Evolutionary conservation across 1,284 basidiomycete genomes (phyloP).

Genomic region (Peniophora sp.): DNA sequence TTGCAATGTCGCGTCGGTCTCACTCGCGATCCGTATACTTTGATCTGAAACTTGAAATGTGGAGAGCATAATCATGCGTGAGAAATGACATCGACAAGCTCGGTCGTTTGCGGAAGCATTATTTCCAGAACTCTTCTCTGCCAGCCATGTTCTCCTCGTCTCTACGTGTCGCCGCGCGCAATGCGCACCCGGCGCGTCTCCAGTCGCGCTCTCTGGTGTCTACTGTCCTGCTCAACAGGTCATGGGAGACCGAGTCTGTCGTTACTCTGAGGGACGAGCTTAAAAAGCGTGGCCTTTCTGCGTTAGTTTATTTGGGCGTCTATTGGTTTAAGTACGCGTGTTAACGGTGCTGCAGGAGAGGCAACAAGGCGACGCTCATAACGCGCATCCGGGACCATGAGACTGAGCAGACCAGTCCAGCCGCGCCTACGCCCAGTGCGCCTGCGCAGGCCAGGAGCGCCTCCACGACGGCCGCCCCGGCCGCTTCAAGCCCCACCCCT

Average conservation of each 20-base stretch:
- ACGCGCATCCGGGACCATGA: slow-evolving; percentile 48
- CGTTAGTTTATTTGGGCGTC: slow-evolving; percentile 33
- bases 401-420: slow-evolving; percentile 15
- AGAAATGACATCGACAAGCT: no score
- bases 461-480: slow-evolving; percentile 22
- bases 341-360: slow-evolving; percentile 32
- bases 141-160: background rate
- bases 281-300: slow-evolving; percentile 54
- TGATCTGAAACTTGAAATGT: no score
- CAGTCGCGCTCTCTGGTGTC: slow-evolving; percentile 42
- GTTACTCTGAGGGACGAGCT: slow-evolving; percentile 57
- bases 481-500: slow-evolving; percentile 5
- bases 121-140: no score
- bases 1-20: no score
- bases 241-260: slow-evolving; percentile 58
- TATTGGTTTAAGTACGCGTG: slow-evolving; percentile 4
- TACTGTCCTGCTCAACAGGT: slow-evolving; percentile 55
- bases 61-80: no score
- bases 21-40: no score
- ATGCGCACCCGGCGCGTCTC: background rate
- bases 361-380: slow-evolving; percentile 52
- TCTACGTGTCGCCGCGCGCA: background rate
- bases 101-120: no score
- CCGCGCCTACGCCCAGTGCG: slow-evolving; percentile 7
- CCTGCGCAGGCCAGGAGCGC: slow-evolving; percentile 20